These are phyloP conservation scores for Penicillium robsamsonii DNA, from an alignment of 495 filamentous ascomycete species.

Conservation along the genomic window DNA sequence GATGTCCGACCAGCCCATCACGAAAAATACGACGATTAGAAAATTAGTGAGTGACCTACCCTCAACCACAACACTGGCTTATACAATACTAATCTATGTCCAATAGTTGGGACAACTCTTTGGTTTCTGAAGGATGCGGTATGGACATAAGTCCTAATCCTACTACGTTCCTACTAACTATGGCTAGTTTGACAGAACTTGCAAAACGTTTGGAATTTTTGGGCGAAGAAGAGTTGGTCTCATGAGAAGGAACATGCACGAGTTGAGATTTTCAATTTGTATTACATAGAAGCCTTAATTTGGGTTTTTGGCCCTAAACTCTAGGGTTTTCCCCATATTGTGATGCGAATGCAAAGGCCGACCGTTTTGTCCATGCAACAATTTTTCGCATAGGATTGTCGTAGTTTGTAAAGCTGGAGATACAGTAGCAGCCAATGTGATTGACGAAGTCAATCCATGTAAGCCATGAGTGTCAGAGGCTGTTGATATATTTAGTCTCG, in stretches of 20 bases:
- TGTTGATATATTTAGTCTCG: no score
- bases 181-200: not conserved
- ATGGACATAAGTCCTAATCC: not conserved
- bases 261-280: not conserved
- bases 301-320: slow-evolving; percentile 6
- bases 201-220: not conserved
- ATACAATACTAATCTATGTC: not conserved
- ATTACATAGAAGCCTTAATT: slow-evolving; percentile 1
- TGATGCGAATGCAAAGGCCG: slow-evolving; percentile 7
- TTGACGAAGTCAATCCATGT: no score
- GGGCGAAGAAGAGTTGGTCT: not conserved
- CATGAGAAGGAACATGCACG: not conserved
- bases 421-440: no score
- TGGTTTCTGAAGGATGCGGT: not conserved
- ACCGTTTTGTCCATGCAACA: not conserved
- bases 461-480: no score
- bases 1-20: no score
- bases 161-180: not conserved
- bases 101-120: not conserved
- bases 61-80: not conserved
- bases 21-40: no score
- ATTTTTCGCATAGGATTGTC: no score
- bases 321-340: slow-evolving; percentile 8
- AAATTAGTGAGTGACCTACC: not conserved
- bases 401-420: no score